A percentile compares a stretch with the other conserved stretches of the same genome.
Evolutionary conservation across 1,284 basidiomycete genomes (phyloP).

Genomic region (Somion occarium): DNA sequence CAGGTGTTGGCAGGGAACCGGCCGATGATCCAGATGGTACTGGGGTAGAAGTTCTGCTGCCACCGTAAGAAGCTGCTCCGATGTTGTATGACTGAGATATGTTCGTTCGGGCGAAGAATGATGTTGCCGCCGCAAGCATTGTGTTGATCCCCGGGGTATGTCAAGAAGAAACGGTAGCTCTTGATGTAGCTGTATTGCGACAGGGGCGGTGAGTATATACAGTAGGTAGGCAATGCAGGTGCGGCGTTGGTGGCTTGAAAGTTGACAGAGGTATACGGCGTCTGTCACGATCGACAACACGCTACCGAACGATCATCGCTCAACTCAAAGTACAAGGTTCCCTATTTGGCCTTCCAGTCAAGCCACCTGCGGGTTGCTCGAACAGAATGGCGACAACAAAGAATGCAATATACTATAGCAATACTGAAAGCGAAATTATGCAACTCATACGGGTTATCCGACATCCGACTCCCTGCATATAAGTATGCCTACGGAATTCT

Average conservation of each 20-base stretch:
- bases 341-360: neutral
- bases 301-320: neutral
- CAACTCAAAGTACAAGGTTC: neutral
- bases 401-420: neutral
- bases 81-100: conserved; percentile 84
- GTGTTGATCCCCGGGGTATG: neutral
- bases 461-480: neutral
- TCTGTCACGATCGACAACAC: too few relatives aligned
- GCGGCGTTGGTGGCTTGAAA: too few relatives aligned
- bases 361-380: neutral
- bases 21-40: conserved; percentile 42
- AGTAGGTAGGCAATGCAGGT: too few relatives aligned
- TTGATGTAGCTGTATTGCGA: too few relatives aligned
- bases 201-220: too few relatives aligned
- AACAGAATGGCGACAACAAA: neutral
- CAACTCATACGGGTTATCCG: neutral
- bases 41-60: conserved; percentile 61
- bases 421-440: neutral
- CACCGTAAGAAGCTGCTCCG: conserved; percentile 35
- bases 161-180: too few relatives aligned
- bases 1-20: conserved; percentile 33
- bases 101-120: conserved; percentile 83
- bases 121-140: conserved; percentile 88
- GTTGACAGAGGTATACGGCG: too few relatives aligned
- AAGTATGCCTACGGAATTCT: too few relatives aligned